These are phyloP conservation scores for Penicillium flavigenum DNA, from an alignment of 495 filamentous ascomycete genomes.

Conservation along the genomic window DNA sequence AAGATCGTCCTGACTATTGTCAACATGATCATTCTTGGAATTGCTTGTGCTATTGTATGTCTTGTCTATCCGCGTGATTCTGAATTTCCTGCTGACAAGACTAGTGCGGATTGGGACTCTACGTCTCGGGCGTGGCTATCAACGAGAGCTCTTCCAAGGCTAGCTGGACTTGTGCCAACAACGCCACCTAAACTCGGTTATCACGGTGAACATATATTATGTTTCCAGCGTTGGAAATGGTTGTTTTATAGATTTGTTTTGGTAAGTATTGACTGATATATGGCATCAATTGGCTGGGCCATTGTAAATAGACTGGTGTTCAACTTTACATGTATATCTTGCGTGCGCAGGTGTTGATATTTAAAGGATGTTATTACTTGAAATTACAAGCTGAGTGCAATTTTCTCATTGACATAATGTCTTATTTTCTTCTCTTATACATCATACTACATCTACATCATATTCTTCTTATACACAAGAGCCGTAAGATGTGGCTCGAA, in stretches of 20 bases:
- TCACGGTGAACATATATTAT: background rate
- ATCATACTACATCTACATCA: background rate
- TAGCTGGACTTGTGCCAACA: conserved; percentile 38
- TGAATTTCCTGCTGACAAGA: conserved; percentile 11
- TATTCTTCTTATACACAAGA: background rate
- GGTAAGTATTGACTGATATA: background rate
- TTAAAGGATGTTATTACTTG: background rate
- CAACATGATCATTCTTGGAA: conserved; percentile 52
- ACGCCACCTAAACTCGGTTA: conserved; percentile 16
- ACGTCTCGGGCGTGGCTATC: conserved; percentile 38
- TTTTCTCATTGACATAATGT: background rate
- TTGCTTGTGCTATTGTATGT: conserved; percentile 44
- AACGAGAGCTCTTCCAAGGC: conserved; percentile 33
- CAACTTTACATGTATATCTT: background rate
- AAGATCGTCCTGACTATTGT: conserved; percentile 48
- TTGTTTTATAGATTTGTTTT: background rate
- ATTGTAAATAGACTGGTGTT: conserved; percentile 10
- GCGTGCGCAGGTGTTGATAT: background rate
- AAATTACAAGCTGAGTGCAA: background rate
- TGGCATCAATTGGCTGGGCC: background rate
- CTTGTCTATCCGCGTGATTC: background rate
- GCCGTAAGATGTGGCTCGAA: background rate
- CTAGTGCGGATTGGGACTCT: conserved; percentile 41
- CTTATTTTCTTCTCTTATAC: background rate
- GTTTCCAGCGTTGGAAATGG: background rate